Evolutionary conservation across 306 rosid genomes (phyloP), one percentile per base, ranked within the genome.

Genomic region (Cucumis hystrix): DNA sequence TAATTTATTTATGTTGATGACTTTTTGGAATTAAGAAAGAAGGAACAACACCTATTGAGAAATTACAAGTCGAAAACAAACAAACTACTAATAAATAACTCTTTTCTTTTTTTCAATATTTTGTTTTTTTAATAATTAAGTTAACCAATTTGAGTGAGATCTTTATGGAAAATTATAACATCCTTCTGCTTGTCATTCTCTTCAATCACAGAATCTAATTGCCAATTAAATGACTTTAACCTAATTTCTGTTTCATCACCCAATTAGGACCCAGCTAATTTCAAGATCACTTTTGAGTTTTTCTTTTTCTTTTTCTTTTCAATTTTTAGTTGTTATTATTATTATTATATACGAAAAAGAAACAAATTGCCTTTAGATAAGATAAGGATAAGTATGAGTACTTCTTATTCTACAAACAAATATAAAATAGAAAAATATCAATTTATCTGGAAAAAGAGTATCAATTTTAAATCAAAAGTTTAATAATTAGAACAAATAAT

Each of bases 141-240:
- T 83, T 85, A 75, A 54, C 85, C 84, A 75, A 87, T 86, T 82
- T 78, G 86, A 84, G 83, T 85, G 83, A 59, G 84, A 85, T 88
- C 83, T 87, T 87, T 87, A 66, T 72, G 84, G 69, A 75, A 35
- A 87, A 85, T 80, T 83, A 35, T 80, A 82, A 76, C 91, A 87
- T 73, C 88, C 74, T 86, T 95, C 97, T 89, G 73, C 80, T 92
- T 96, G 97, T 91, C 96, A 80, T 87, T 84, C 87, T 85, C 91
- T 83, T 66, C 6, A 80, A 75, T 58, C 83, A 25, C 49, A 79
- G 98, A 91, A 88, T 96, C 92, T 88, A 80, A 88, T 70, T 65
- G 80, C 90, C 90, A 80, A 47, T 47, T 47, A 12, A 86, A 86
- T 90, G 90, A 85, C 84, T 82, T 77, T 37, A 55, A 63, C 77